Percentiles rank a stretch among this genome's conserved stretches.
Conservation (phyloP, 306 rosid genomes). For the Neltuma alba region DNA sequence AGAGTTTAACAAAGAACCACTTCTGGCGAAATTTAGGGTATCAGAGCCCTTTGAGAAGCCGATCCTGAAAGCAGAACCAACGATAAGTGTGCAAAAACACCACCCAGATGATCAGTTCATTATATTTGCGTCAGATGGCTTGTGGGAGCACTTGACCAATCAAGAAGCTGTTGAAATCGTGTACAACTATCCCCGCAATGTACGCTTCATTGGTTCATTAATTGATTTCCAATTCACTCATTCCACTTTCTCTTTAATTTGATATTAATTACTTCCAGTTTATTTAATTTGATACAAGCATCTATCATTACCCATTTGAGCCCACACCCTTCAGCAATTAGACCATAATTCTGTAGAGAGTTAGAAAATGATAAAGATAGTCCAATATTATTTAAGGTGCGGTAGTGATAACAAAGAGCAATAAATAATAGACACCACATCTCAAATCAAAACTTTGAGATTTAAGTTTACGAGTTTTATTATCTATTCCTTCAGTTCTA, state of each 20-base stretch:
- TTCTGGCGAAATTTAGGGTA: slow-evolving; percentile 78
- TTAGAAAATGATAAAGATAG: too few species aligned
- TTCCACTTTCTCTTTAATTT: neutral
- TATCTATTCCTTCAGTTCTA: too few species aligned
- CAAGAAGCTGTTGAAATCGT: slow-evolving; percentile 92
- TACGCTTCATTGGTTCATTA: slow-evolving; percentile 43
- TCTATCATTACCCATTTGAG: neutral
- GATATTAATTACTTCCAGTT: too few species aligned
- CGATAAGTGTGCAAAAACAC: slow-evolving; percentile 67
- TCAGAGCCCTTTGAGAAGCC: slow-evolving; percentile 72
- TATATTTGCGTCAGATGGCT: slow-evolving; percentile 94
- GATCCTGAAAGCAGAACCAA: slow-evolving; percentile 86
- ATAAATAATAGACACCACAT: too few species aligned
- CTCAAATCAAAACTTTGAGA: too few species aligned
- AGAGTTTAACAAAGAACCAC: slow-evolving; percentile 85
- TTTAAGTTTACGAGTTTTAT: too few species aligned
- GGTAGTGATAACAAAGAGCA: neutral
- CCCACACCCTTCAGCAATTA: neutral
- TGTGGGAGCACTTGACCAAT: slow-evolving; percentile 93
- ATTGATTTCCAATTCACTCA: neutral
- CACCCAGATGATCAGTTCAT: slow-evolving; percentile 77
- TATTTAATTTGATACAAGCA: neutral
- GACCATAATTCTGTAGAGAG: neutral
- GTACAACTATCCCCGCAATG: slow-evolving; percentile 72
- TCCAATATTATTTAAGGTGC: neutral